Percentiles rank a stretch among this genome's conserved stretches.
Conservation (phyloP, 805 yeast genomes). For the Dipodascus albidus region DNA sequence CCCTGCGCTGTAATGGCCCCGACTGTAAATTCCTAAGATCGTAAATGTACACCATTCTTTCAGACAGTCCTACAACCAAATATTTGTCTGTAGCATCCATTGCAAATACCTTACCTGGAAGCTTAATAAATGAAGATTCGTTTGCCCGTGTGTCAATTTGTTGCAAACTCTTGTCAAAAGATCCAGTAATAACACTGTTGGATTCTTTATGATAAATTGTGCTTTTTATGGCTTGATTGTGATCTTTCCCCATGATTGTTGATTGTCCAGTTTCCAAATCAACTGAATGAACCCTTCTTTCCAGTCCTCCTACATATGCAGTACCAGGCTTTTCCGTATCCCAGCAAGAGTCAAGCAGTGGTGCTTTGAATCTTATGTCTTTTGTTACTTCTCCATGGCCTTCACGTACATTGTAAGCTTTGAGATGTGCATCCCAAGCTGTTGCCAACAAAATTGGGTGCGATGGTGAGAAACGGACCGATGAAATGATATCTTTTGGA, state of each 20-base stretch:
- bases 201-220: conserved; percentile 21
- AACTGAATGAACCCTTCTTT: conserved; percentile 41
- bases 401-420: conserved; percentile 31
- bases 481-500: conserved; percentile 33
- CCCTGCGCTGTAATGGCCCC: conserved; percentile 39
- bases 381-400: conserved; percentile 11
- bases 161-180: conserved; percentile 49
- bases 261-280: conserved; percentile 37
- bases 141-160: conserved; percentile 33
- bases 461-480: conserved; percentile 29
- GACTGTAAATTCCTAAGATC: conserved; percentile 36
- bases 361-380: conserved; percentile 22
- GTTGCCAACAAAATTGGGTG: conserved; percentile 33
- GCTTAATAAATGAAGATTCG: conserved; percentile 11
- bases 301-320: conserved; percentile 37
- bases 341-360: conserved; percentile 23
- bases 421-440: conserved; percentile 46
- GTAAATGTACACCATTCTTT: conserved; percentile 43
- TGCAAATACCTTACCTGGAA: conserved; percentile 44
- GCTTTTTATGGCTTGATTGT: conserved; percentile 32
- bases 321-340: conserved; percentile 11
- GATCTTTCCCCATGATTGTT: conserved; percentile 22
- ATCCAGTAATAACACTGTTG: conserved; percentile 37
- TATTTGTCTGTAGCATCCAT: conserved; percentile 42
- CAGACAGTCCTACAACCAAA: conserved; percentile 43